Evolutionary conservation across 495 filamentous ascomycete species (phyloP).

Genomic region (Xylaria acuta): DNA sequence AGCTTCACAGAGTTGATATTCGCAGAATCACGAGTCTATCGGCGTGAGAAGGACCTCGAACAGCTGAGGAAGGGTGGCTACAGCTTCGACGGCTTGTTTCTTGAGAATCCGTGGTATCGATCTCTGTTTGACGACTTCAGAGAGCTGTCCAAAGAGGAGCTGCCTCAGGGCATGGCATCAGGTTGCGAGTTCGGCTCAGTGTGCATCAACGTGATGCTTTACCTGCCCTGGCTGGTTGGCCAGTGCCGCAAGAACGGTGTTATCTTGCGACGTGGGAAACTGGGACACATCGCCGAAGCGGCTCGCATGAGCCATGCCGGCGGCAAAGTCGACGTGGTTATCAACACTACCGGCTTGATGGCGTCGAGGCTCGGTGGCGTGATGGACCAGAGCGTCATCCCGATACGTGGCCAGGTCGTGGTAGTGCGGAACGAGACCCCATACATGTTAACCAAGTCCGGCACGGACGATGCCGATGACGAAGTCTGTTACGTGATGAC

Average conservation of each 20-base stretch:
- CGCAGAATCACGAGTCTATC: constrained; percentile 50
- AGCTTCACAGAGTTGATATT: constrained; percentile 22
- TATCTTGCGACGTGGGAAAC: constrained; percentile 60
- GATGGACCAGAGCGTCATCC: constrained; percentile 73
- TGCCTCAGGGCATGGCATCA: constrained; percentile 68
- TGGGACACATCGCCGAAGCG: constrained; percentile 78
- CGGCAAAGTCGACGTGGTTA: constrained; percentile 67
- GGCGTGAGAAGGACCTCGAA: constrained; percentile 47
- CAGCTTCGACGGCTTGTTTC: constrained; percentile 56
- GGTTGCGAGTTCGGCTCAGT: constrained; percentile 79
- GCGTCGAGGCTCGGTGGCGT: constrained; percentile 82
- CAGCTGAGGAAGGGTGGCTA: constrained; percentile 44
- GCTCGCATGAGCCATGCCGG: constrained; percentile 67
- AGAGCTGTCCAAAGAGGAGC: constrained; percentile 58
- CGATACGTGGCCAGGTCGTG: constrained; percentile 86
- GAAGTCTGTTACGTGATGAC: constrained; percentile 91
- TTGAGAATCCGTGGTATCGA: constrained; percentile 81
- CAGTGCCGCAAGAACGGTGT: constrained; percentile 77
- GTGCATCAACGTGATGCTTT: constrained; percentile 89
- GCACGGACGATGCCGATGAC: constrained; percentile 79
- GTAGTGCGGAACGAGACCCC: constrained; percentile 83
- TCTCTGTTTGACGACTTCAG: constrained; percentile 75
- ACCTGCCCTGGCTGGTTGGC: constrained; percentile 81
- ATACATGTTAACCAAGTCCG: constrained; percentile 71
- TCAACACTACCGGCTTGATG: constrained; percentile 88